Evolutionary conservation across 1,284 basidiomycete species (phyloP).

Genomic region (Moniliophthora roreri): DNA sequence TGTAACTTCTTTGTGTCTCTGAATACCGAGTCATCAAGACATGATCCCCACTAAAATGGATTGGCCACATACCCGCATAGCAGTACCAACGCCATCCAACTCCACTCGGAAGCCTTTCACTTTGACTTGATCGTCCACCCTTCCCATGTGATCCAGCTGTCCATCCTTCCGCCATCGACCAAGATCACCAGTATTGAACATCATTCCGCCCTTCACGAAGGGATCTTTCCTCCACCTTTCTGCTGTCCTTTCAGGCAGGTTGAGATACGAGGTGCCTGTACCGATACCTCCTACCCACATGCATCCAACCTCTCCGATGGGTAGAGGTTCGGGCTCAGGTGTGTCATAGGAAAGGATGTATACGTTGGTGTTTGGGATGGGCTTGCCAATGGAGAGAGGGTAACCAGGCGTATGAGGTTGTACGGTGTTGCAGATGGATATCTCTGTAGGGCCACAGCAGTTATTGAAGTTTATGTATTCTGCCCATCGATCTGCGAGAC

Average conservation of each 20-base stretch:
- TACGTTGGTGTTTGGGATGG: constrained; percentile 53
- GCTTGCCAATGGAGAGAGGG: constrained; percentile 46
- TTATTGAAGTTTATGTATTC: constrained; percentile 45
- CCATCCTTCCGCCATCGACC: constrained; percentile 35
- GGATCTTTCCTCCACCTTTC: constrained; percentile 32
- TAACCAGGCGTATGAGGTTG: constrained; percentile 41
- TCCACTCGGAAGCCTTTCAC: constrained; percentile 37
- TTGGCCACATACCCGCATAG: constrained; percentile 27
- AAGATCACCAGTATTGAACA: constrained; percentile 38
- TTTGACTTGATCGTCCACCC: constrained; percentile 36
- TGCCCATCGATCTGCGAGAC: constrained; percentile 50
- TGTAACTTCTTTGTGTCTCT: constrained; percentile 16
- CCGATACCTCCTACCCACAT: constrained; percentile 38
- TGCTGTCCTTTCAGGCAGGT: constrained; percentile 31
- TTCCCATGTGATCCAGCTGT: constrained; percentile 35
- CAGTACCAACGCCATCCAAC: constrained; percentile 32
- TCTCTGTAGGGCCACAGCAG: constrained; percentile 55
- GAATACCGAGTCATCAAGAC: background rate
- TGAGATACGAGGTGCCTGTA: constrained; percentile 31
- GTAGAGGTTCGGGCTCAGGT: constrained; percentile 29
- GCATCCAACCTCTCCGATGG: constrained; percentile 35
- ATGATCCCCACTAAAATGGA: background rate
- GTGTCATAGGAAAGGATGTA: constrained; percentile 50
- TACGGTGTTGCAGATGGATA: constrained; percentile 54
- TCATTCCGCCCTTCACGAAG: constrained; percentile 29